Evolutionary conservation across 345 rosid genomes (phyloP).

Genomic region (Isatis tinctoria): DNA sequence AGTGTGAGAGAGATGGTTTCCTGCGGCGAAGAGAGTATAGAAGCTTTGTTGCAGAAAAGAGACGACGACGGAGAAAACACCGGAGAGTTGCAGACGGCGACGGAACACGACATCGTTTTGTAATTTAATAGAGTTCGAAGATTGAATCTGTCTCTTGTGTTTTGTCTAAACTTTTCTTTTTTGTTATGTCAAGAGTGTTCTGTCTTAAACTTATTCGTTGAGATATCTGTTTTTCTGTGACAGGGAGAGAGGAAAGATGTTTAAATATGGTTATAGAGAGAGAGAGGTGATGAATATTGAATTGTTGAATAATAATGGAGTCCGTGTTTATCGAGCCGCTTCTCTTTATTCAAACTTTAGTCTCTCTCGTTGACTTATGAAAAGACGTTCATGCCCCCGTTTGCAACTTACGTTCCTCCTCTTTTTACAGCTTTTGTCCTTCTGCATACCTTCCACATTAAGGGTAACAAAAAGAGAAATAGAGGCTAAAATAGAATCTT

Average conservation of each 20-base stretch:
- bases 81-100: conserved; percentile 72
- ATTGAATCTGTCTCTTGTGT: background rate
- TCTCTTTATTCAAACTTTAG: background rate
- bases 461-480: too few relatives aligned
- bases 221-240: background rate
- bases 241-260: background rate
- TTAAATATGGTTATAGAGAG: conserved; percentile 14
- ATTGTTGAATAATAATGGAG: conserved; percentile 11
- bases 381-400: conserved; percentile 3
- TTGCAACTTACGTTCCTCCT: background rate
- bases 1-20: conserved; percentile 40
- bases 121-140: background rate
- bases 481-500: background rate
- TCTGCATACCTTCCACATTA: background rate
- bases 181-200: too few relatives aligned
- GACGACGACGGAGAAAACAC: conserved; percentile 78
- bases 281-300: background rate
- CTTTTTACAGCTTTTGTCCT: conserved; percentile 5
- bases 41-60: conserved; percentile 54
- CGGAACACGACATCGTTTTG: conserved; percentile 56
- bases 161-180: too few relatives aligned
- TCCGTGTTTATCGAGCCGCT: conserved; percentile 27
- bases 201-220: background rate
- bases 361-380: conserved; percentile 6
- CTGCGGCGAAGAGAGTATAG: conserved; percentile 36